Conservation (phyloP, 495 filamentous ascomycete species). For the Tuber melanosporum region DNA sequence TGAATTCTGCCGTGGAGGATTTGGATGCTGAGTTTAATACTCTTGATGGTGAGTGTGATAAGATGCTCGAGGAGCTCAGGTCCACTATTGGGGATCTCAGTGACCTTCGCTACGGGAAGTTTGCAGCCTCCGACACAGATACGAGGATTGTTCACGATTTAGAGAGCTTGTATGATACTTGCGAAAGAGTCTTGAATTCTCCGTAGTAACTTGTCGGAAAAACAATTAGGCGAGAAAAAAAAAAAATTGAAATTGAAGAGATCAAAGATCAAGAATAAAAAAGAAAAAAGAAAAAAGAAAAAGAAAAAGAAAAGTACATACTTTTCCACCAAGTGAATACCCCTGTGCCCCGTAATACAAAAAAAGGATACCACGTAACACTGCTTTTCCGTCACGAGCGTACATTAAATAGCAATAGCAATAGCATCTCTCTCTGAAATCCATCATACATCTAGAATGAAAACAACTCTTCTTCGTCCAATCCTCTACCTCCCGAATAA, state of each 20-base stretch:
- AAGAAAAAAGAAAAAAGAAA: background rate
- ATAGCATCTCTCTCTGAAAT: background rate
- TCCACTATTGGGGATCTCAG: constrained; percentile 64
- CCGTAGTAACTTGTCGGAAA: constrained; percentile 10
- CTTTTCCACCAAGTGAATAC: constrained; percentile 13
- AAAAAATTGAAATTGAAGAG: background rate
- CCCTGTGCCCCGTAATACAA: constrained; percentile 9
- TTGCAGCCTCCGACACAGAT: constrained; percentile 54
- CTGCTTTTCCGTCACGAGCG: background rate
- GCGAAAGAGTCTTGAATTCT: constrained; percentile 45
- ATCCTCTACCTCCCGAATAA: background rate
- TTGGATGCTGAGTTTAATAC: constrained; percentile 60
- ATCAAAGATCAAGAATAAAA: background rate
- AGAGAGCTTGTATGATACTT: constrained; percentile 56
- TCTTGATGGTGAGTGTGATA: constrained; percentile 58
- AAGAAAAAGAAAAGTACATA: constrained; percentile 12
- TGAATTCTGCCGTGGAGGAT: constrained; percentile 59
- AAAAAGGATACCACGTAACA: constrained; percentile 4
- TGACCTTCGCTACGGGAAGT: constrained; percentile 73
- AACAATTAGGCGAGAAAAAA: constrained; percentile 7
- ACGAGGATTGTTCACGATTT: constrained; percentile 61
- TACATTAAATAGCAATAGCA: background rate
- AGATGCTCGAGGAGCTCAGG: constrained; percentile 55
- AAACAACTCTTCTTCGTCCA: background rate
- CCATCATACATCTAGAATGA: constrained; percentile 2